A percentile compares a stretch with the other conserved stretches of the same genome.
These are phyloP conservation scores for Rubroshorea leprosula DNA, from an alignment of 345 rosid species.

Conservation along the genomic window DNA sequence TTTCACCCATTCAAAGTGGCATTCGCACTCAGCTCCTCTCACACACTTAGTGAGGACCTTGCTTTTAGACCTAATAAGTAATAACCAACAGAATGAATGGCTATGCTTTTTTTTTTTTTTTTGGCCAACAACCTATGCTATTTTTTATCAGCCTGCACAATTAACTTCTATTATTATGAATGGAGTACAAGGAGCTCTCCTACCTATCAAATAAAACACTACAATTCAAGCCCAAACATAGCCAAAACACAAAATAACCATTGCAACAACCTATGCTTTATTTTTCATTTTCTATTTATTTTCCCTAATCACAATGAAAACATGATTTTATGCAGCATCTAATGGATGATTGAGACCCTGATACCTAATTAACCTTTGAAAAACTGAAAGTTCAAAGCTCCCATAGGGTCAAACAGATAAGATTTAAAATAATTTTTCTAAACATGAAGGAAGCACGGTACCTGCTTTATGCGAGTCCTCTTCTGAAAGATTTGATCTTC, in stretches of 20 bases:
- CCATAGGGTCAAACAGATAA: background rate
- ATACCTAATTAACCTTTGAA: background rate
- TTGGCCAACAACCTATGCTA: too few species aligned
- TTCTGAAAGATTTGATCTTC: conserved; percentile 98
- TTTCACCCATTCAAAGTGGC: background rate
- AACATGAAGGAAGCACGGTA: conserved; percentile 14
- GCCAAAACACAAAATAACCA: too few species aligned
- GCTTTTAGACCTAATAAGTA: background rate
- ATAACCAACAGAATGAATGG: too few species aligned
- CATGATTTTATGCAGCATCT: background rate
- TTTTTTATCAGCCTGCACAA: too few species aligned
- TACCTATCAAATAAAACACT: too few species aligned
- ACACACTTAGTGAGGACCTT: background rate
- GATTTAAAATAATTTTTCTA: conserved; percentile 5
- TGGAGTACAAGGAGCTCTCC: too few species aligned
- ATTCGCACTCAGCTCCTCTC: background rate
- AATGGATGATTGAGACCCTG: background rate
- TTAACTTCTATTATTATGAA: too few species aligned
- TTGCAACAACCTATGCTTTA: too few species aligned
- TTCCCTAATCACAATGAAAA: background rate
- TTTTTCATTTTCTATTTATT: too few species aligned
- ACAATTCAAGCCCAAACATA: too few species aligned
- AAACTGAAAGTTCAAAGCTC: background rate
- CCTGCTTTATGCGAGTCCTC: conserved; percentile 90
- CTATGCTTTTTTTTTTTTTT: too few species aligned